Evolutionary conservation across 345 rosid genomes (phyloP), one percentile per base, ranked within the genome.

Genomic region (Eucalyptus viminalis): DNA sequence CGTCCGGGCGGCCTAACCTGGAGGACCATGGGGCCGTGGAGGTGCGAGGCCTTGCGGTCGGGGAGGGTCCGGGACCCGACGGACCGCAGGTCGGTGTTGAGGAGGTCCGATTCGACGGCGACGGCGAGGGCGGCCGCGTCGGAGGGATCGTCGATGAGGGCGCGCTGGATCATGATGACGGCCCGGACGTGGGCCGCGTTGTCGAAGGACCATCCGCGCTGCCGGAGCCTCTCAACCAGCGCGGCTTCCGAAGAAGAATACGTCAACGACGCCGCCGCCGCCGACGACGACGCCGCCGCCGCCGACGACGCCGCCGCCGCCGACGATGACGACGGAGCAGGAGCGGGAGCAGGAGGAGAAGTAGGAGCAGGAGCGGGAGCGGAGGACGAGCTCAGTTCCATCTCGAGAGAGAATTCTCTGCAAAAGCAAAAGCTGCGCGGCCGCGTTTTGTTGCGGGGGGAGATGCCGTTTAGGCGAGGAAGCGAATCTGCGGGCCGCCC

Each of bases 21-120:
- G 72, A 97, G 98, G 72, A 96, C 92, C 93, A 93, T 94, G 87
- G 97, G 99, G 67, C 98, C 98, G 65, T 89, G 95, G 87, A 97
- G 91, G 91, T 92, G 90, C 56, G 97, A 89, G 21, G 93, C 90
- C 89, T 93, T 95, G 24, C 95, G 96, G 62, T 94, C 95, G 12
- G 99, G 95, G 81, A 97, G 91, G 81, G 97, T 96, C 90, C 92
- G 94, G 86, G 92, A 94, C 86, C 98, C 96, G 92, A 96, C 87
- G 87, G 93, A 91, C 85, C 91, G 89, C 51, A 97, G 93, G 93
- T 97, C 98, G 93, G 89, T 93, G 91, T 95, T 96, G 88, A 96
- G 93, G 13, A 97, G 95, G 93, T 96, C 98, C 87, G 94, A 89
- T 88, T 96, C 98, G 87, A 95, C 92, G 40, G 95, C 93, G 34